Conservation (phyloP, 768 basidiomycete genomes). For the Cystobasidium onofrii region DNA sequence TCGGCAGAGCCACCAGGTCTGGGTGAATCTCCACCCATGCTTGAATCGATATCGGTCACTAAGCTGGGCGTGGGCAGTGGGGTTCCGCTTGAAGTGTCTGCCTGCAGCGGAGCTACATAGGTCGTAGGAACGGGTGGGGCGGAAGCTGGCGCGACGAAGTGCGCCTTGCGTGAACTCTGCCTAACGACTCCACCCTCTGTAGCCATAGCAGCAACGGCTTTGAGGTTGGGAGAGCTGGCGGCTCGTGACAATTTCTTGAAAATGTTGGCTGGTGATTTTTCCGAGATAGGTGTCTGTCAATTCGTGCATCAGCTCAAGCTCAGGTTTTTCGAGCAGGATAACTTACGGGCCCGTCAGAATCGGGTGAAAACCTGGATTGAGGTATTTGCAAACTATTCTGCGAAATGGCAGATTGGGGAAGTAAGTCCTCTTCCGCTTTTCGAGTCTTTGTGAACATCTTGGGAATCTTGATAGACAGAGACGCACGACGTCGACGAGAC, state of each 20-base stretch:
- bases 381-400: not conserved
- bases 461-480: slow-evolving; percentile 27
- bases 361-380: slow-evolving; percentile 19
- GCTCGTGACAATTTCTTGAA: slow-evolving; percentile 7
- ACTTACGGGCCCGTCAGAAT: slow-evolving; percentile 28
- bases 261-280: not conserved
- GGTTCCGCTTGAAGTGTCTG: not conserved
- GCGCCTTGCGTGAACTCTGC: not conserved
- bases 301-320: no score
- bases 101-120: not conserved
- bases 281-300: not conserved
- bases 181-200: not conserved
- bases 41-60: not conserved
- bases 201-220: not conserved
- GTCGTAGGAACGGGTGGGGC: slow-evolving; percentile 11
- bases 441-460: slow-evolving; percentile 12
- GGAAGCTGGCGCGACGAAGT: slow-evolving; percentile 10
- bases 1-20: not conserved
- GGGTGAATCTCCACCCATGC: not conserved
- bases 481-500: not conserved
- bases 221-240: slow-evolving; percentile 24
- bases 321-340: no score
- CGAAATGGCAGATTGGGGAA: not conserved
- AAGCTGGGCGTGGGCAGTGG: slow-evolving; percentile 14
- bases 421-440: not conserved